Evolutionary conservation across 1,284 basidiomycete species (phyloP), one percentile per base, ranked within the genome.

Genomic region (Pseudozyma hubeiensis): DNA sequence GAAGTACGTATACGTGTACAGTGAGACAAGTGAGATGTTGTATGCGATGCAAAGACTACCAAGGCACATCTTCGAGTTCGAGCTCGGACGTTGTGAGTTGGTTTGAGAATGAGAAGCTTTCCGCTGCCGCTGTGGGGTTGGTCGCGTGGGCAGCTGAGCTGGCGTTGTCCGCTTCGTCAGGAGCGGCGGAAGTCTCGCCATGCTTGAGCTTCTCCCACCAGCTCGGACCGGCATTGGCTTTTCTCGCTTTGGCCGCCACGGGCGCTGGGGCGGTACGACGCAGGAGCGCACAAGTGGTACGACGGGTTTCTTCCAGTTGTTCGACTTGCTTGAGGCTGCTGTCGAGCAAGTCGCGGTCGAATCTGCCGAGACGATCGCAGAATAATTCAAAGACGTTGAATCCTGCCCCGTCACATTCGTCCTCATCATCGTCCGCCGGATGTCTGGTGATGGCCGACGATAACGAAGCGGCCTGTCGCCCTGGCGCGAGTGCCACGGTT

Each of bases 381-480:
- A 80, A 80, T 5, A 69, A 52, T 17, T 66, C 66, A 16, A 75
- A 78, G 11, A 78, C 55, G 39, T 75, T 62, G 40, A 63, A 67
- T 1, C 59, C 57, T 11, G 67, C 76, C 17, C 73, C 77, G 31
- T 78, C 65, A 17, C 70, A 71, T 29, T 65, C 70, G 11, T 70
- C 67, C 19, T 79, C 79, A 10, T 59, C 73, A 29, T 70, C 68
- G 10, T 53, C 68, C 13, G 16, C 30, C 7, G 50, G 19, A 13
- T 40, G 47, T 11, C 8, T 44, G 19, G 35, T 24, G 10, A 50
- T 37, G 16, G 24, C 16, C 14, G 39, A 39, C 29, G 45, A 30
- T 11, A 64, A 33, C 52, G 69, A 55, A 17, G 64, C 41, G 35
- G 50, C 44, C 59, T 67, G 48, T 14, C 76, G 43, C 11, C 60